Percentiles rank a stretch among this genome's conserved stretches.
Conservation (phyloP, 306 rosid genomes). For the Quillaja saponaria region DNA sequence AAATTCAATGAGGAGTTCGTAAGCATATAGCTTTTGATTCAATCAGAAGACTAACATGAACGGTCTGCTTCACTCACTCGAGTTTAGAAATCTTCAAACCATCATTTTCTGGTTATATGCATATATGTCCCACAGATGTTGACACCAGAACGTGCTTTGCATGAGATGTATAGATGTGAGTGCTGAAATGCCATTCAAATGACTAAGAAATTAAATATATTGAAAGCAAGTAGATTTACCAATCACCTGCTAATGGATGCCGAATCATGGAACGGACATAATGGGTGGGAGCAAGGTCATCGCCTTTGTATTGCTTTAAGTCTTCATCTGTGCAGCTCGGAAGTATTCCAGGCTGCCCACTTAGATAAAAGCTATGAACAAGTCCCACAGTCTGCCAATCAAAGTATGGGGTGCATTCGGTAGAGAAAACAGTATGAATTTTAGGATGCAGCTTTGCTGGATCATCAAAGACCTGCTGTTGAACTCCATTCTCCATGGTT, state of each 20-base stretch:
- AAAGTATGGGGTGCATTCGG: conserved; percentile 84
- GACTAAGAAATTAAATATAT: neutral
- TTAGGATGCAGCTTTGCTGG: conserved; percentile 58
- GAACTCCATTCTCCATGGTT: conserved; percentile 50
- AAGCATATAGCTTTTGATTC: neutral
- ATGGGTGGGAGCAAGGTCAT: conserved; percentile 94
- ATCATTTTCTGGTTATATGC: neutral
- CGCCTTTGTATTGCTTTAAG: conserved; percentile 70
- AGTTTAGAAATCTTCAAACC: conserved; percentile 13
- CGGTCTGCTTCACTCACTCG: neutral
- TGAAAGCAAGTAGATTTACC: conserved; percentile 50
- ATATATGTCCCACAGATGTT: conserved; percentile 2
- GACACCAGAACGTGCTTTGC: neutral
- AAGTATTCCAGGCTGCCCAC: conserved; percentile 97
- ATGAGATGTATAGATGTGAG: neutral
- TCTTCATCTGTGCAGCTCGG: conserved; percentile 89
- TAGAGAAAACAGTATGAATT: conserved; percentile 87
- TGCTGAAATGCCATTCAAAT: conserved; percentile 20
- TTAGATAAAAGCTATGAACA: conserved; percentile 76
- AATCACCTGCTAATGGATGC: conserved; percentile 95
- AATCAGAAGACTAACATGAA: conserved; percentile 1
- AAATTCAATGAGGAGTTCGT: neutral
- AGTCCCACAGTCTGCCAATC: conserved; percentile 99
- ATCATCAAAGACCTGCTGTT: conserved; percentile 36
- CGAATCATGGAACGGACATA: conserved; percentile 92